phyloP scores from a whole-genome alignment of 306 rosid species.

The Acacia confusa region DNA sequence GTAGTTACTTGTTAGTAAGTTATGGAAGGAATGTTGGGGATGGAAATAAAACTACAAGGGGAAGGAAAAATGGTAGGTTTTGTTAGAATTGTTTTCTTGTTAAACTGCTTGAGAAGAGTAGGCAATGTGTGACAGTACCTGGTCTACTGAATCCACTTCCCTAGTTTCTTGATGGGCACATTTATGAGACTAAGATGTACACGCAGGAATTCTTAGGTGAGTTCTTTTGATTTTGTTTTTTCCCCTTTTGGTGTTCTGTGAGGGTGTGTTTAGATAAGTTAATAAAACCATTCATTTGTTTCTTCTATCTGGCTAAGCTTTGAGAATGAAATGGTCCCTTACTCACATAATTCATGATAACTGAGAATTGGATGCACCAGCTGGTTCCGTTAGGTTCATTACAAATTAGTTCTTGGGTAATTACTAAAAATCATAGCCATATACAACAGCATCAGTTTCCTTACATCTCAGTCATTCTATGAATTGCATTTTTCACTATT shows the following conservation, averaged over 20 bases:
- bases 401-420: background rate
- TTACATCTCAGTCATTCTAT: conserved; percentile 27
- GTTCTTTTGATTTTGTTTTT: background rate
- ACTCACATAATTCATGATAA: background rate
- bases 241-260: background rate
- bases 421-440: background rate
- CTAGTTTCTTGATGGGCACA: background rate
- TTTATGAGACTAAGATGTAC: background rate
- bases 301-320: background rate
- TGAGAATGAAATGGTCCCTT: background rate
- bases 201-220: background rate
- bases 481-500: conserved; percentile 17
- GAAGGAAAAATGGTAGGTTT: background rate
- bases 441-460: background rate
- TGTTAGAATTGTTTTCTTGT: background rate
- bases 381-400: background rate
- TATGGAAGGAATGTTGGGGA: background rate
- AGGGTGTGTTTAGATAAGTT: background rate
- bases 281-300: background rate
- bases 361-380: background rate
- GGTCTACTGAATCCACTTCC: background rate
- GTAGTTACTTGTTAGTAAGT: background rate
- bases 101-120: background rate
- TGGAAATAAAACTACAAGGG: background rate
- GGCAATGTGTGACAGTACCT: background rate